These are phyloP conservation scores for Eimeria falciformis DNA, from an alignment of 169 alveolate species.

Conservation along the genomic window DNA sequence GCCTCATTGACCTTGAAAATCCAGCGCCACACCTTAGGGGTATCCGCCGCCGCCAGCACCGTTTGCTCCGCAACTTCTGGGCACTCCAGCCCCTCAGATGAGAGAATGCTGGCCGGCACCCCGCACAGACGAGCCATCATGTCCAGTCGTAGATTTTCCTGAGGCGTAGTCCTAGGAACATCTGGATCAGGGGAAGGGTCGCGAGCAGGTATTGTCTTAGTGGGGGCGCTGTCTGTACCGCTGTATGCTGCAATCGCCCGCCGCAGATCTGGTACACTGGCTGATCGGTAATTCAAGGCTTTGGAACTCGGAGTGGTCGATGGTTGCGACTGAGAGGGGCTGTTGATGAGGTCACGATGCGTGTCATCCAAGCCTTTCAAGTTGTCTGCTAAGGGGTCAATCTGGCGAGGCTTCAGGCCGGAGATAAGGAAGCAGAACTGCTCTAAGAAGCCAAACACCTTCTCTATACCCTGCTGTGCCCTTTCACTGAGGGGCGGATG, in stretches of 20 bases:
- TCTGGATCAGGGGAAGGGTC: neutral
- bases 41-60: conserved; percentile 82
- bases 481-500: conserved; percentile 11
- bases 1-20: conserved; percentile 77
- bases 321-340: neutral
- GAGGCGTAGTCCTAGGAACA: neutral
- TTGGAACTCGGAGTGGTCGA: neutral
- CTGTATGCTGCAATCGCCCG: neutral
- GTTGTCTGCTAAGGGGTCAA: conserved; percentile 27
- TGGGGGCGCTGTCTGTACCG: neutral
- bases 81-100: conserved; percentile 40
- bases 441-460: conserved; percentile 78
- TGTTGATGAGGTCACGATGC: neutral
- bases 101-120: conserved; percentile 58
- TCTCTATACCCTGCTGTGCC: conserved; percentile 54
- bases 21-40: conserved; percentile 83
- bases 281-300: conserved; percentile 11
- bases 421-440: conserved; percentile 79
- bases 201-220: neutral
- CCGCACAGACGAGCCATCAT: conserved; percentile 70
- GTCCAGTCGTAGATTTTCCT: conserved; percentile 13
- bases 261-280: neutral
- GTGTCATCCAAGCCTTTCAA: neutral
- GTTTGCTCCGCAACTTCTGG: conserved; percentile 80
- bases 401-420: conserved; percentile 77